Evolutionary conservation across 106 monocot species (phyloP).

Genomic region (Amphibolis antarctica): DNA sequence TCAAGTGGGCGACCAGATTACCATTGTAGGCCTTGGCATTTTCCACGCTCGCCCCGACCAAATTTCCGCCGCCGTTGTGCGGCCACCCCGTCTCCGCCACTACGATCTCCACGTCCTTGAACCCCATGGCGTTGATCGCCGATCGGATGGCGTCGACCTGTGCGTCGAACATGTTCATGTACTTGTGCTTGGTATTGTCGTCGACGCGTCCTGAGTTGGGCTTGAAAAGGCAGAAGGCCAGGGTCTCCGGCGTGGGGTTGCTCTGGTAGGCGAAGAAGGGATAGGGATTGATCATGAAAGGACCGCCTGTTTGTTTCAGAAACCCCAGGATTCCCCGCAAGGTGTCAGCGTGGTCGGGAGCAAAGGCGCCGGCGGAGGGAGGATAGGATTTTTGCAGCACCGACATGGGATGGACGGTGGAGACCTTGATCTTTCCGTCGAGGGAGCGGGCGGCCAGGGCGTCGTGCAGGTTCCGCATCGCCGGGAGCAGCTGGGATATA

Average conservation of each 20-base stretch:
- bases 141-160: constrained; percentile 68
- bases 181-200: constrained; percentile 33
- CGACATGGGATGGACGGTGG: constrained; percentile 66
- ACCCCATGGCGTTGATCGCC: constrained; percentile 35
- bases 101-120: constrained; percentile 32
- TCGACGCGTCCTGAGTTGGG: constrained; percentile 47
- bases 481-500: constrained; percentile 53
- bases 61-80: constrained; percentile 37
- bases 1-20: constrained; percentile 45
- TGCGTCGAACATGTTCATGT: constrained; percentile 77
- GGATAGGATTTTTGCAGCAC: constrained; percentile 45
- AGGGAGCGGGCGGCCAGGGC: constrained; percentile 30
- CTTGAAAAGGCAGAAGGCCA: constrained; percentile 66
- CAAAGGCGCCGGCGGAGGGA: constrained; percentile 58
- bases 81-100: constrained; percentile 84
- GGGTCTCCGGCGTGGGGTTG: constrained; percentile 57
- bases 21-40: constrained; percentile 52
- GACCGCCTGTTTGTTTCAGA: constrained; percentile 32
- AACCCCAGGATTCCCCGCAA: constrained; percentile 30
- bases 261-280: constrained; percentile 62
- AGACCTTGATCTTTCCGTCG: constrained; percentile 29
- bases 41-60: constrained; percentile 46
- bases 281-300: constrained; percentile 81
- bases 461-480: constrained; percentile 66
- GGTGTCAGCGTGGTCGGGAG: constrained; percentile 14